Evolutionary conservation across 2,329 filamentous ascomycete genomes (phyloP).

Genomic region (Alternaria triticimaculans): DNA sequence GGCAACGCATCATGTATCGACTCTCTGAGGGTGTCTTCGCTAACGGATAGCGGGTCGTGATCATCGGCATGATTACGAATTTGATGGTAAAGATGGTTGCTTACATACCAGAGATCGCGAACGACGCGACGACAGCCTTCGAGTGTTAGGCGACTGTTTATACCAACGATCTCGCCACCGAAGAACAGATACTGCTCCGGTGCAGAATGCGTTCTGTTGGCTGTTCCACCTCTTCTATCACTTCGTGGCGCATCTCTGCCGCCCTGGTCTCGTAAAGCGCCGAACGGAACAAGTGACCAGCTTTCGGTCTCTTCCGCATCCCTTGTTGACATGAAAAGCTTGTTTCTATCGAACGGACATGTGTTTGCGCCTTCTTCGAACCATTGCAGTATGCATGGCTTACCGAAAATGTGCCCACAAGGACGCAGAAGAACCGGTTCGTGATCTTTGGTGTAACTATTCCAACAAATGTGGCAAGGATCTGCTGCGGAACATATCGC

Average conservation of each 20-base stretch:
- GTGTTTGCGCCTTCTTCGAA: neutral
- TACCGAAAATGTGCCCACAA: slow-evolving; percentile 22
- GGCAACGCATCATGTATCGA: slow-evolving; percentile 2
- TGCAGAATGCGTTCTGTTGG: neutral
- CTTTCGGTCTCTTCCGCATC: neutral
- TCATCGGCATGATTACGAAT: neutral
- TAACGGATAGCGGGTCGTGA: neutral
- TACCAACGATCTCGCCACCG: slow-evolving; percentile 3
- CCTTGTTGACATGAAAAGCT: neutral
- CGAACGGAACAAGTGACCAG: neutral
- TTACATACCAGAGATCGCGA: slow-evolving; percentile 5
- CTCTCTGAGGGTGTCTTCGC: neutral
- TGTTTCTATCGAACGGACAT: neutral
- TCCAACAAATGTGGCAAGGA: slow-evolving; percentile 13
- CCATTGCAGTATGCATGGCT: slow-evolving; percentile 13
- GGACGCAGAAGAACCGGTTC: slow-evolving; percentile 6
- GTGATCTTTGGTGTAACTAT: neutral
- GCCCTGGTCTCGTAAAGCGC: neutral
- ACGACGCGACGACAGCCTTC: slow-evolving; percentile 2
- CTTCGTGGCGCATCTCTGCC: neutral
- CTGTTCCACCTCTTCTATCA: neutral
- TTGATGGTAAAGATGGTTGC: neutral
- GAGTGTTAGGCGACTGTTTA: neutral
- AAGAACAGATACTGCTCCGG: neutral
- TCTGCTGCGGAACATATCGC: slow-evolving; percentile 3